A percentile compares a stretch with the other conserved stretches of the same genome.
Conservation (phyloP, 306 rosid species). For the Quercus glauca region DNA sequence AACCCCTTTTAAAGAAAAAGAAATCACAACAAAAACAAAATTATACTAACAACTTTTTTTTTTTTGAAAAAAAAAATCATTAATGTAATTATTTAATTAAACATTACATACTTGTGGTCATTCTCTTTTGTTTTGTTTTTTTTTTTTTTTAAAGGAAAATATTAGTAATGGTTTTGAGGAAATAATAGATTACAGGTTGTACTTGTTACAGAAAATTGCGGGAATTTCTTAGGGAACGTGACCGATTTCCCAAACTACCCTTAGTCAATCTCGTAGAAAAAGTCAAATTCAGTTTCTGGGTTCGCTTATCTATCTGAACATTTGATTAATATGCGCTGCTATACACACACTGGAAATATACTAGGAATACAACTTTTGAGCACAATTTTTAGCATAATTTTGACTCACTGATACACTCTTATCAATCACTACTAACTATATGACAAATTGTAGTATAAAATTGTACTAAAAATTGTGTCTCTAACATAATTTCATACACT, state of each 20-base stretch:
- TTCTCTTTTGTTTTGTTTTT: neutral
- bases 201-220: conserved; percentile 35
- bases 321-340: neutral
- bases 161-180: neutral
- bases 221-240: conserved; percentile 28
- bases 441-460: no score
- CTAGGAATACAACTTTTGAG: no score
- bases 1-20: neutral
- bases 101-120: neutral
- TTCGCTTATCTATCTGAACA: no score
- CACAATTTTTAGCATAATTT: no score
- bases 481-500: no score
- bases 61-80: neutral
- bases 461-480: no score
- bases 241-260: conserved; percentile 36
- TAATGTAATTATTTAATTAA: neutral
- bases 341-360: no score
- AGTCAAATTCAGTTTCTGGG: neutral
- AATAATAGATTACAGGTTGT: conserved; percentile 16
- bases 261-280: neutral
- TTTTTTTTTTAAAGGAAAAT: neutral
- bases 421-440: fast-evolving
- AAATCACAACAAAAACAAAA: neutral
- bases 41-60: neutral
- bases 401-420: no score